phyloP scores from a whole-genome alignment of 495 filamentous ascomycete genomes.

The Rostrohypoxylon terebratum region DNA sequence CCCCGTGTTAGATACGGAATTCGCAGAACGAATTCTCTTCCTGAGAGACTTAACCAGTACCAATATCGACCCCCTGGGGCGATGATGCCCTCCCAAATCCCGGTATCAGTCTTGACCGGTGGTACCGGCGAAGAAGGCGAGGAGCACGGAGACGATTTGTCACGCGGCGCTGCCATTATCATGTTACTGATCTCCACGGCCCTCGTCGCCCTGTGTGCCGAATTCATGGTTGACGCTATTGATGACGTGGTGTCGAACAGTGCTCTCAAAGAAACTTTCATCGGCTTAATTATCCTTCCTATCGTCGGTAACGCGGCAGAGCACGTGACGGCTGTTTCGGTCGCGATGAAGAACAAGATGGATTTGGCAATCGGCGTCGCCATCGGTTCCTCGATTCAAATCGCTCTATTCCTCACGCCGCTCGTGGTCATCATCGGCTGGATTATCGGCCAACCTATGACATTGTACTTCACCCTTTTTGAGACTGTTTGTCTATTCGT shows the following conservation, averaged over 20 bases:
- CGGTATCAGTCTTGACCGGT: conserved; percentile 46
- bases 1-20: conserved; percentile 70
- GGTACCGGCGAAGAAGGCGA: conserved; percentile 57
- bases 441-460: conserved; percentile 85
- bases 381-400: conserved; percentile 88
- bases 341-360: conserved; percentile 96
- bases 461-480: conserved; percentile 90
- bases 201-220: conserved; percentile 86
- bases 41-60: conserved; percentile 72
- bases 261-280: conserved; percentile 78
- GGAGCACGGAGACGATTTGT: conserved; percentile 67
- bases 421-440: conserved; percentile 90
- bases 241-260: conserved; percentile 73
- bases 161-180: conserved; percentile 77
- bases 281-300: conserved; percentile 88
- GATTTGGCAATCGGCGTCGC: conserved; percentile 92
- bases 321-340: conserved; percentile 89
- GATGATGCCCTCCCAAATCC: conserved; percentile 59
- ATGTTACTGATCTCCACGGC: conserved; percentile 80
- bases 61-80: conserved; percentile 52
- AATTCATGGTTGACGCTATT: conserved; percentile 87
- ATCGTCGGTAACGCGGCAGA: conserved; percentile 94
- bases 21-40: conserved; percentile 82
- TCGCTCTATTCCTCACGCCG: conserved; percentile 90
- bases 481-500: conserved; percentile 90